phyloP scores from a whole-genome alignment of 108 stramenopile species.

The Fragilariopsis cylindrus region DNA sequence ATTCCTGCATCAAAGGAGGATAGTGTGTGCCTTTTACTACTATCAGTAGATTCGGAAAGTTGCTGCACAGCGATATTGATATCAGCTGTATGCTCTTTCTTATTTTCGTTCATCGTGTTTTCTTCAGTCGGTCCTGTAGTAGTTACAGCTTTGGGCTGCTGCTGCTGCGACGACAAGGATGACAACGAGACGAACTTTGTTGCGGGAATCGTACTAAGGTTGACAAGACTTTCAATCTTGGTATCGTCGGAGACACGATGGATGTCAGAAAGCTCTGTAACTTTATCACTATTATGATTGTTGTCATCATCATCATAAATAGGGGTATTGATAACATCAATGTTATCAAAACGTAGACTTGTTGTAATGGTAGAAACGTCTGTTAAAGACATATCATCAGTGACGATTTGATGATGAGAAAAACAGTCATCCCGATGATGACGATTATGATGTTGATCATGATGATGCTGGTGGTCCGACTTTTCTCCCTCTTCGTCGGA shows the following conservation, averaged over 20 bases:
- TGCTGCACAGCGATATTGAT: background rate
- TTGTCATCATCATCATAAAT: background rate
- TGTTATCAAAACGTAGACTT: background rate
- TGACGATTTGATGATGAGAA: background rate
- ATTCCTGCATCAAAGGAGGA: conserved; percentile 3
- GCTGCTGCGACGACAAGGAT: background rate
- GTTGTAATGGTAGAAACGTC: conserved; percentile 5
- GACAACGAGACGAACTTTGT: background rate
- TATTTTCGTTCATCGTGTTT: background rate
- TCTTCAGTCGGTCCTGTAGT: background rate
- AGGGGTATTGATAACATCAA: background rate
- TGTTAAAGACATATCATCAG: background rate
- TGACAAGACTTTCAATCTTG: conserved; percentile 23
- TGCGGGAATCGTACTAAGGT: conserved; percentile 15
- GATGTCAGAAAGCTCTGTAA: conserved; percentile 22
- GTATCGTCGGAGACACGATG: conserved; percentile 25
- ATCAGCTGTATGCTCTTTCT: background rate
- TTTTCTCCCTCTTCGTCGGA: background rate
- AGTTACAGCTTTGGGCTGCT: background rate
- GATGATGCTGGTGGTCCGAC: background rate
- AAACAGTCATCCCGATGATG: background rate
- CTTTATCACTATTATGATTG: background rate
- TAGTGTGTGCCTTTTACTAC: background rate
- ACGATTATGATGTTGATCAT: background rate
- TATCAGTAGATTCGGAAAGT: background rate